Percentiles rank a stretch among this genome's conserved stretches.
Evolutionary conservation across 2,329 filamentous ascomycete species (phyloP).

Genomic region (Scorias spongiosa): DNA sequence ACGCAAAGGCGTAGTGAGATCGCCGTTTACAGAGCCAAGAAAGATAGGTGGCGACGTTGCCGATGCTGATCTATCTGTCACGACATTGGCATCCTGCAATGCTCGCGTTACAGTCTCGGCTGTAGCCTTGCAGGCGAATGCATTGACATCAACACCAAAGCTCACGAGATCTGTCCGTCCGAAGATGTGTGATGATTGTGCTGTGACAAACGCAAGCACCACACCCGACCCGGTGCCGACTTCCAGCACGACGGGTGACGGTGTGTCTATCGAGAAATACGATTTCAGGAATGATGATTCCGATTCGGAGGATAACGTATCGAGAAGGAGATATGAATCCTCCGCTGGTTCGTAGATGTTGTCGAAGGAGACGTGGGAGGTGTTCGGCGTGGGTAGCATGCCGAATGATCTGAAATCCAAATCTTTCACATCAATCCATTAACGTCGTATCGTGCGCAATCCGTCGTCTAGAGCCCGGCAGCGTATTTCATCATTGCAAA

Average conservation of each 20-base stretch:
- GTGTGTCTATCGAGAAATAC: constrained; percentile 36
- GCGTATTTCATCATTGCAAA: no score
- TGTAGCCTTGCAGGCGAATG: constrained; percentile 66
- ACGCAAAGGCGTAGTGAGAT: constrained; percentile 51
- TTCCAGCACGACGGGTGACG: constrained; percentile 54
- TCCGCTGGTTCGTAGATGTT: constrained; percentile 90
- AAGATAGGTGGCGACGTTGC: constrained; percentile 32
- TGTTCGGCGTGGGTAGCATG: constrained; percentile 91
- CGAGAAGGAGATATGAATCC: constrained; percentile 86
- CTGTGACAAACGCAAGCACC: constrained; percentile 74
- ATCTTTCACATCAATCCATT: background rate
- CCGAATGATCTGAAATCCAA: constrained; percentile 1
- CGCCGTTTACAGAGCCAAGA: constrained; percentile 52
- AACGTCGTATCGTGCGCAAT: no score
- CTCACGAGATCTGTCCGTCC: constrained; percentile 55
- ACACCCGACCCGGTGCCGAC: constrained; percentile 86
- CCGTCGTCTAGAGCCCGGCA: no score
- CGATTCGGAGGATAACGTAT: constrained; percentile 61
- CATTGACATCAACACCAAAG: constrained; percentile 71
- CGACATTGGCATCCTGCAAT: constrained; percentile 16
- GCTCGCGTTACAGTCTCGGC: constrained; percentile 47
- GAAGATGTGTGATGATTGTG: constrained; percentile 58
- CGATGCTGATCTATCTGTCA: background rate
- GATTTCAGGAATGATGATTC: constrained; percentile 54
- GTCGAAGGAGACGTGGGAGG: constrained; percentile 76